phyloP scores from a whole-genome alignment of 177 flowering plant species.

The Tripterygium wilfordii region DNA sequence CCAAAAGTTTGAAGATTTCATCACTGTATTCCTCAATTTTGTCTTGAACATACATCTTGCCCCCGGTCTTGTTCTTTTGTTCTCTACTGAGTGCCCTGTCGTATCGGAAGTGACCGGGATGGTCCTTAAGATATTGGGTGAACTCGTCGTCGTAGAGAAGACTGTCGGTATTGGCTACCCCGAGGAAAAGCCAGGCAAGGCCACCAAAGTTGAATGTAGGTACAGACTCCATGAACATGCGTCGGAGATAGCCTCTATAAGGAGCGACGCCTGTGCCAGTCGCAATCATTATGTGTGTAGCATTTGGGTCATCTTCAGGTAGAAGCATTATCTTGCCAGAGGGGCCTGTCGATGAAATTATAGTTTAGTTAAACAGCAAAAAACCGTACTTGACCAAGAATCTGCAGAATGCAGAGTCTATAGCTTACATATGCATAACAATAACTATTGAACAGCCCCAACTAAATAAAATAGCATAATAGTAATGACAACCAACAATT shows the following conservation, averaged over 20 bases:
- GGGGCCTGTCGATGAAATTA: slow-evolving; percentile 50
- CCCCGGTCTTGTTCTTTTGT: slow-evolving; percentile 84
- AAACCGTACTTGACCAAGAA: background rate
- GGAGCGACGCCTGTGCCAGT: slow-evolving; percentile 99
- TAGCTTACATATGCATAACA: background rate
- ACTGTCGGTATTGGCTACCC: slow-evolving; percentile 92
- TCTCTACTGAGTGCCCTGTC: slow-evolving; percentile 86
- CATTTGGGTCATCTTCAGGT: slow-evolving; percentile 84
- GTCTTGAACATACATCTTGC: slow-evolving; percentile 97
- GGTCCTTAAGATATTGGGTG: slow-evolving; percentile 58
- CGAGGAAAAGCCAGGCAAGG: slow-evolving; percentile 96
- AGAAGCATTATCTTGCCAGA: slow-evolving; percentile 96
- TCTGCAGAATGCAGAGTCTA: background rate
- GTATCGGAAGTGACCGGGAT: slow-evolving; percentile 79
- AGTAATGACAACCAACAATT: background rate
- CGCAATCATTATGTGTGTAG: slow-evolving; percentile 96
- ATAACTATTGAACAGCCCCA: background rate
- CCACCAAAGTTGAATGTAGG: slow-evolving; percentile 73
- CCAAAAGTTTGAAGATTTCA: slow-evolving; percentile 85
- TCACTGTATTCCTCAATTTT: slow-evolving; percentile 96
- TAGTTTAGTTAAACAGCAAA: background rate
- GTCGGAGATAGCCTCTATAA: slow-evolving; percentile 87
- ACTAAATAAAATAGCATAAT: background rate
- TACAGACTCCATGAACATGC: slow-evolving; percentile 95
- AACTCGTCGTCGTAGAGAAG: slow-evolving; percentile 92